These are phyloP conservation scores for Rosa rugosa DNA, from an alignment of 306 rosid genomes.

Conservation along the genomic window DNA sequence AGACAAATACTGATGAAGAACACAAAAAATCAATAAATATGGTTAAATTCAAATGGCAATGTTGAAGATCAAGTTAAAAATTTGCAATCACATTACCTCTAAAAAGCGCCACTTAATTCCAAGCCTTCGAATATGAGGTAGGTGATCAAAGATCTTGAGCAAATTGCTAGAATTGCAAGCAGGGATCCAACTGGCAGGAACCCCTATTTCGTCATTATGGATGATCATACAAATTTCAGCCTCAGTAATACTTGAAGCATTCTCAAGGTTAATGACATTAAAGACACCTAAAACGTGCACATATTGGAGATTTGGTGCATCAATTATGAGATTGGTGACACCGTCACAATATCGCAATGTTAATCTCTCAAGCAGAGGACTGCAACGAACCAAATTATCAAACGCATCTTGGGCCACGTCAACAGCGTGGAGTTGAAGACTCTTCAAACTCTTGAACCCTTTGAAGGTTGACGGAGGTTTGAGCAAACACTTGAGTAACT, in stretches of 20 bases:
- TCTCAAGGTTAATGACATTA: conserved; percentile 40
- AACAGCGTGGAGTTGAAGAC: conserved; percentile 35
- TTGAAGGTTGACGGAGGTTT: conserved; percentile 49
- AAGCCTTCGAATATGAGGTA: conserved; percentile 42
- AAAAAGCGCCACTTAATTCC: conserved; percentile 44
- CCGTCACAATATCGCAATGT: conserved; percentile 41
- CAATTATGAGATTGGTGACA: conserved; percentile 41
- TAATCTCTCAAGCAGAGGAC: conserved; percentile 52
- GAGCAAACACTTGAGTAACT: not conserved
- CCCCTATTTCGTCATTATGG: not conserved
- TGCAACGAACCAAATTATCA: conserved; percentile 41
- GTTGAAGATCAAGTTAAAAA: not conserved
- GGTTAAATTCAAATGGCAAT: not conserved
- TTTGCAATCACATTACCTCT: conserved; percentile 34
- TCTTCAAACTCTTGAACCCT: conserved; percentile 55
- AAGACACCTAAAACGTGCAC: not conserved
- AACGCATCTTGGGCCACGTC: conserved; percentile 39
- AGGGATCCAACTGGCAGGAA: not conserved
- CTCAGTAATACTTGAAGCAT: conserved; percentile 41
- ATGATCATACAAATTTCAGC: conserved; percentile 5
- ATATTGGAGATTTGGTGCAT: conserved; percentile 43
- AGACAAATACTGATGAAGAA: conserved; percentile 41
- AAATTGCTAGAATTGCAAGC: conserved; percentile 36
- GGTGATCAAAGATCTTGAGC: conserved; percentile 40
- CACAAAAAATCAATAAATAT: not conserved